Base-by-base conservation (phyloP, 768 basidiomycete species). In the Phylloporus sp. region DNA sequence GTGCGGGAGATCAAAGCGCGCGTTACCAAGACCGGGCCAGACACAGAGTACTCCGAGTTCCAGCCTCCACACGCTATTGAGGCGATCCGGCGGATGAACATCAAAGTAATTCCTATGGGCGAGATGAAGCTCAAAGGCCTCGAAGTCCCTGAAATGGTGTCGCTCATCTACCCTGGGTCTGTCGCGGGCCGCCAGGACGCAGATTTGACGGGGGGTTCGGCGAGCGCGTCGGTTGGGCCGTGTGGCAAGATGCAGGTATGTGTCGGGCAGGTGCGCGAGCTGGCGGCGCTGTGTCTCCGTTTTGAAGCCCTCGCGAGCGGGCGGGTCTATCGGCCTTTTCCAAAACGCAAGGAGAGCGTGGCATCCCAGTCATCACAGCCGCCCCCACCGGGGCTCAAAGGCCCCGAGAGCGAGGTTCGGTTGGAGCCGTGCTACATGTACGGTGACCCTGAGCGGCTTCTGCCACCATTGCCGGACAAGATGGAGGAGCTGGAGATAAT, bases 41-140 rank as follows among this genome's bases (percentile, higher is more conserved):
- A 81, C 48, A 85, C 86, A 10, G 82, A 84, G 49, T 76, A 80
- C 58, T 82, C 86, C 4, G 72, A 76, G 50, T 59, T 72, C 50
- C 82, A 86, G 60, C 77, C 81, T 6, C 60, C 70, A 1, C 74
- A 80, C 39, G 86, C 82, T 10, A 73, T 95, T 45, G 86, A 91
- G 22, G 89, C 84, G 7, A 83, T 98, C 53, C 80, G 80, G 27
- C 75, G 80, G 22, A 76, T 94, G 59, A 86, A 86, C 1, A 74
- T 92, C 32, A 73, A 76, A 29, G 77, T 94, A 49, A 76, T 84
- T 28, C 75, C 78, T n/a, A 78, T 95, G 16, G 95, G 97, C 5
- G 93, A 97, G 70, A 79, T 85, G 56, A 93, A 91, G 66, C 81
- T 98, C 55, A 98, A 98, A 70, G 97, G 97, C 11, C 75, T 98